Conservation (phyloP, 208 protist species). For the Balamuthia mandrillaris region DNA sequence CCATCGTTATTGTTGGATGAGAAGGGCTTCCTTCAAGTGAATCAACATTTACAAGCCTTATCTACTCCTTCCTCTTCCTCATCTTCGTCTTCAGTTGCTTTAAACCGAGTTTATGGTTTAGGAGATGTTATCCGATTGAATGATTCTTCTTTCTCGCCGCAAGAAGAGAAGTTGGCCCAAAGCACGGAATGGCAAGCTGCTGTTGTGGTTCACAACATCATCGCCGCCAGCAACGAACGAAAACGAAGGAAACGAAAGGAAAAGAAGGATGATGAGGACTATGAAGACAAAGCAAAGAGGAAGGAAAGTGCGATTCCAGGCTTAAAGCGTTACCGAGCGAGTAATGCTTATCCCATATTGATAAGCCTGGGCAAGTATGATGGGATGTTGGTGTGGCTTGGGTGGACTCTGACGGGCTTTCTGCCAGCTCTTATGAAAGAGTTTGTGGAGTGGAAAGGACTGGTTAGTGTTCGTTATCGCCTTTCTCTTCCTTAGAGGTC, state of each 20-base stretch:
- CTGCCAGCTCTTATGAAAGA: conserved; percentile 49
- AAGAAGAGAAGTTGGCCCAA: conserved; percentile 58
- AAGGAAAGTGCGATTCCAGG: background rate
- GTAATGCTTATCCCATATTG: background rate
- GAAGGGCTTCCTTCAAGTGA: conserved; percentile 30
- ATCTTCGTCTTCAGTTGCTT: too few relatives aligned
- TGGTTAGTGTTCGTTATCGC: conserved; percentile 50
- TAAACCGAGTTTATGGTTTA: background rate
- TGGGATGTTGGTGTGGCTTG: conserved; percentile 41
- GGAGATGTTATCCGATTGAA: too few relatives aligned
- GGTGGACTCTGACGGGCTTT: conserved; percentile 51
- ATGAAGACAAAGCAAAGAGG: too few relatives aligned
- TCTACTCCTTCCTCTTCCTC: too few relatives aligned
- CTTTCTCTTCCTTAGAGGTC: too few relatives aligned
- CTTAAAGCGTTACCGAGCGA: background rate
- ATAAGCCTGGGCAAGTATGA: conserved; percentile 48
- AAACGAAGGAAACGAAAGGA: too few relatives aligned
- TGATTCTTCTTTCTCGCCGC: background rate
- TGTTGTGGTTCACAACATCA: conserved; percentile 46
- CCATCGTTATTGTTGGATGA: background rate
- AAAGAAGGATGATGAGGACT: too few relatives aligned
- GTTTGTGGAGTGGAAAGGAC: conserved; percentile 53
- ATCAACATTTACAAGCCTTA: conserved; percentile 41
- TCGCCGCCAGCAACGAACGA: background rate
- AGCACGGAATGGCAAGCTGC: conserved; percentile 35